phyloP scores from a whole-genome alignment of 1,284 basidiomycete genomes.

The Bondarzewia mesenterica region DNA sequence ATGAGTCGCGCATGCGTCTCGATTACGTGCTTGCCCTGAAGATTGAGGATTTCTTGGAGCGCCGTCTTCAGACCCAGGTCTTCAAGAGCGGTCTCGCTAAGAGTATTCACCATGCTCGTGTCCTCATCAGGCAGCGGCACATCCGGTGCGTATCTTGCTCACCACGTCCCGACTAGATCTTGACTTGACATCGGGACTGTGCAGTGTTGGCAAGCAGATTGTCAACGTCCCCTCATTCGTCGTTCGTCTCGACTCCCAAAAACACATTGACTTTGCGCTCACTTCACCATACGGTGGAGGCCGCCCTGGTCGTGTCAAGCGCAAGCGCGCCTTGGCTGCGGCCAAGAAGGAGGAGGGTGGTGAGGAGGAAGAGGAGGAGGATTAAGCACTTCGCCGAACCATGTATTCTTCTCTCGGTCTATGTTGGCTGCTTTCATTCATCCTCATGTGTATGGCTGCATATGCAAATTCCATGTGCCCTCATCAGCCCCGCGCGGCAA shows the following conservation, averaged over 20 bases:
- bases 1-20: constrained; percentile 97
- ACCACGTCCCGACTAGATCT: background rate
- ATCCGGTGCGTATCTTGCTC: constrained; percentile 60
- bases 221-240: constrained; percentile 99
- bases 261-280: constrained; percentile 98
- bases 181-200: constrained; percentile 2
- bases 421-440: constrained; percentile 17
- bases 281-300: constrained; percentile 98
- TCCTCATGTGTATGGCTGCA: constrained; percentile 7
- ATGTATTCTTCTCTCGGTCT: constrained; percentile 16
- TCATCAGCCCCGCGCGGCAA: background rate
- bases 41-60: constrained; percentile 99
- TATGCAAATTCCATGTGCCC: constrained; percentile 9
- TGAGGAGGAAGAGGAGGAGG: constrained; percentile 86
- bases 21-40: constrained; percentile 99
- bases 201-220: constrained; percentile 96
- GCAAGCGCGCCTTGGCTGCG: constrained; percentile 93
- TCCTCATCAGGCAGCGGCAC: constrained; percentile 95
- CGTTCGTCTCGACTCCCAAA: constrained; percentile 95
- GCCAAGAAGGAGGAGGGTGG: constrained; percentile 88
- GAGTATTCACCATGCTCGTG: constrained; percentile 98
- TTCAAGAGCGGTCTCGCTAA: constrained; percentile 99
- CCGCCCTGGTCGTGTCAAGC: constrained; percentile 96
- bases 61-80: constrained; percentile 97
- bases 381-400: constrained; percentile 30